Evolutionary conservation across 345 rosid species (phyloP).

Genomic region (Eucalyptus tenuipes): DNA sequence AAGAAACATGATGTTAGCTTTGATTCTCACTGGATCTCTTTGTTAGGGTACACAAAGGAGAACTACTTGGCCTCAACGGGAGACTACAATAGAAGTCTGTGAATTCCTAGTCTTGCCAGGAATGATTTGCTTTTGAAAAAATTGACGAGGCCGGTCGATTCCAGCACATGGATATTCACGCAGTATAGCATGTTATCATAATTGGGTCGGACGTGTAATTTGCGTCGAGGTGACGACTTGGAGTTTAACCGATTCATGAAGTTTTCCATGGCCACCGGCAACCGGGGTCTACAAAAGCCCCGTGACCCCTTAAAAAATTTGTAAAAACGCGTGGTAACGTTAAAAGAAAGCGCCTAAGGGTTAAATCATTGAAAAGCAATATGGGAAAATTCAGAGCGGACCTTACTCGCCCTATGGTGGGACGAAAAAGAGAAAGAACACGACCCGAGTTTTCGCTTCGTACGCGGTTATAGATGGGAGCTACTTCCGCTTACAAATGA

Average conservation of each 20-base stretch:
- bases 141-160: neutral
- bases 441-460: neutral
- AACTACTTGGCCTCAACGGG: neutral
- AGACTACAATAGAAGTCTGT: neutral
- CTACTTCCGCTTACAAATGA: neutral
- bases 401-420: neutral
- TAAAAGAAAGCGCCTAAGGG: neutral
- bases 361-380: neutral
- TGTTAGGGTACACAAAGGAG: neutral
- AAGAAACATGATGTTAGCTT: neutral
- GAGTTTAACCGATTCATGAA: neutral
- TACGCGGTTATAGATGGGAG: neutral
- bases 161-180: neutral
- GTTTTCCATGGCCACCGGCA: neutral
- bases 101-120: neutral
- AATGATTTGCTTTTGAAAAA: neutral
- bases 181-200: neutral
- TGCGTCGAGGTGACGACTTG: neutral
- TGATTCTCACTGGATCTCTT: neutral
- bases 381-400: neutral
- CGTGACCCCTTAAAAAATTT: neutral
- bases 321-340: neutral
- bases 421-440: neutral
- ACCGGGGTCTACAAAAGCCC: neutral
- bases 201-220: no score